Percentiles rank a stretch among this genome's conserved stretches.
phyloP scores from a whole-genome alignment of 2,329 filamentous ascomycete species.

The Botrytis deweyae region DNA sequence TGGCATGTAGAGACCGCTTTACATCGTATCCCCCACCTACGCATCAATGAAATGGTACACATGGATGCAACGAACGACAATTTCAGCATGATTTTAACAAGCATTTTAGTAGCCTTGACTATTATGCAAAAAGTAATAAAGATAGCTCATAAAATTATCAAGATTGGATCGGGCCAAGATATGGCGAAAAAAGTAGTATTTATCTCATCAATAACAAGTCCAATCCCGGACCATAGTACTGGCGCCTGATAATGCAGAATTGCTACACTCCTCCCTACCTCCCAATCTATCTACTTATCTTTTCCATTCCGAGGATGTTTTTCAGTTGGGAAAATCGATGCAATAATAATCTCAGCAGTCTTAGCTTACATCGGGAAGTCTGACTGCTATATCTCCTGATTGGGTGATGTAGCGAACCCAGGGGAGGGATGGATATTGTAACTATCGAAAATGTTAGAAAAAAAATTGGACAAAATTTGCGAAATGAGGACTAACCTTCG shows the following conservation, averaged over 20 bases:
- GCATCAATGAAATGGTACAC: not conserved
- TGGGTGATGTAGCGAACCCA: conserved; percentile 99
- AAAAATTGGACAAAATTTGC: not conserved
- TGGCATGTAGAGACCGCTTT: not conserved
- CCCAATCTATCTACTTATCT: conserved; percentile 20
- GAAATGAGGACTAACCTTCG: conserved; percentile 68
- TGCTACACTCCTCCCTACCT: conserved; percentile 10
- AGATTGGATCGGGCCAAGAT: not conserved
- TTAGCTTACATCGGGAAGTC: conserved; percentile 68
- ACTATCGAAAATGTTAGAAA: conserved; percentile 48
- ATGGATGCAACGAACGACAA: not conserved
- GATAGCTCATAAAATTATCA: not conserved
- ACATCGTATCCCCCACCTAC: not conserved
- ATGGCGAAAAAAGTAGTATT: conserved; percentile 4
- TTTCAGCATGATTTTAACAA: not conserved
- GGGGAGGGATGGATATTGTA: conserved; percentile 96
- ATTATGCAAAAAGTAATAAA: not conserved
- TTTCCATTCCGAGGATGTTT: not conserved
- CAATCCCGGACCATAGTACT: not conserved
- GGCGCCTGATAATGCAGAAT: conserved; percentile 16
- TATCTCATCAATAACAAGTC: conserved; percentile 13
- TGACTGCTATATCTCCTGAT: conserved; percentile 92
- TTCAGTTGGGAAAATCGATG: not conserved
- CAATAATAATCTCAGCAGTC: not conserved
- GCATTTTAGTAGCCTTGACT: not conserved